Base-by-base conservation (phyloP, 495 filamentous ascomycete genomes). In the Penicillium flavigenum region DNA sequence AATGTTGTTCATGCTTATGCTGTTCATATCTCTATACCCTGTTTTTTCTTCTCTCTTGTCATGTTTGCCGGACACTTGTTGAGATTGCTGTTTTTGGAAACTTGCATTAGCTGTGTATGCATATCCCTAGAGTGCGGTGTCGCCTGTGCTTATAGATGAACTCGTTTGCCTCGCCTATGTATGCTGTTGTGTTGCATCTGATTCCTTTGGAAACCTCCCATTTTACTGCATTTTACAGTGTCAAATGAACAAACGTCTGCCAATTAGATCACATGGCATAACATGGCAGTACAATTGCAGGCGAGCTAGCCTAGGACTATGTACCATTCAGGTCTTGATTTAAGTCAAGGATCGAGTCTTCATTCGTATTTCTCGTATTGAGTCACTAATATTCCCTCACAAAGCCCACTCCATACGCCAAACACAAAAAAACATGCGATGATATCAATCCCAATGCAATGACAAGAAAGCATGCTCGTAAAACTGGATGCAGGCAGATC, bases 371-470 rank as follows among this genome's bases (percentile, higher is more conserved):
- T 54, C 47, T 60, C 34, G 20, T 57, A 63, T 56, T 56, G 50
- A 59, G 43, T 49, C 49, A 53, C 57, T 34, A 26, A 42, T 44
- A 53, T 60, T 53, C 4, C 59, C 57, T 29, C 38, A 3, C 36
- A 51, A 60, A 47, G 24, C 63, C 44, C 57, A 70, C 58, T 54
- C 60, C 59, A 56, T 62, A 69, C 59, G 56, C 64, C 62, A 62
- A 58, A 63, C 46, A 62, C 39, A 52, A 57, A 60, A 36, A 57
- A 64, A 56, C 56, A 67, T 47, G 53, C 16, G 17, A 51, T 65
- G 64, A 69, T 65, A 69, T 65, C 64, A 41, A 65, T 61, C 62
- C 62, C 64, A 63, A 67, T 67, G 66, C 66, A 67, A 57, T 50
- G 46, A 55, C 51, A 56, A 51, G 49, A 56, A 64, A 60, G 56